A percentile compares a stretch with the other conserved stretches of the same genome.
phyloP scores from a whole-genome alignment of 352 stramenopile species.

The Globisporangium sylvaticum region DNA sequence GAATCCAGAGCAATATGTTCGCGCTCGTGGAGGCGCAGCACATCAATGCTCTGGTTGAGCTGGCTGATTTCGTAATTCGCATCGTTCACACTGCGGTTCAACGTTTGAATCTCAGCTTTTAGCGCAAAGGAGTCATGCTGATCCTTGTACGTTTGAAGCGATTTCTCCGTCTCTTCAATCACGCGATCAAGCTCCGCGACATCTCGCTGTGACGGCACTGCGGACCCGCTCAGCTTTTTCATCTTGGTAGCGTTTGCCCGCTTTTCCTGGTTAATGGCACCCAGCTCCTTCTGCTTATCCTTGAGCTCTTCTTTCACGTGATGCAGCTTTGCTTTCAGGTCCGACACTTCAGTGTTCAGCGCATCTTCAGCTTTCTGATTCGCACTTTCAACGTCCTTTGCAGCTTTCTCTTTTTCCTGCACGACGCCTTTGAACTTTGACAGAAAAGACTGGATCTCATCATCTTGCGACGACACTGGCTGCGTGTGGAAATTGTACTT shows the following conservation, averaged over 20 bases:
- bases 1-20: conserved; percentile 50
- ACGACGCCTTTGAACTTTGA: conserved; percentile 44
- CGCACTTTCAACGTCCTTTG: conserved; percentile 33
- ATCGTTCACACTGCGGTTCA: conserved; percentile 40
- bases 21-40: conserved; percentile 46
- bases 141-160: conserved; percentile 36
- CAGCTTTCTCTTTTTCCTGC: conserved; percentile 31
- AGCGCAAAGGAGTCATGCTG: conserved; percentile 34
- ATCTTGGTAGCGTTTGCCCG: conserved; percentile 29
- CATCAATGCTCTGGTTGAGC: conserved; percentile 48
- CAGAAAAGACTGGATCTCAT: conserved; percentile 52
- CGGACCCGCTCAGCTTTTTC: conserved; percentile 31
- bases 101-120: conserved; percentile 41
- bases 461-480: conserved; percentile 42
- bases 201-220: conserved; percentile 44
- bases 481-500: conserved; percentile 62
- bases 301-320: conserved; percentile 46
- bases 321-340: conserved; percentile 50
- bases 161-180: conserved; percentile 43
- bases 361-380: conserved; percentile 43
- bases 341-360: conserved; percentile 40
- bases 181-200: conserved; percentile 40
- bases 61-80: conserved; percentile 36
- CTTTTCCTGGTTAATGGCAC: conserved; percentile 41
- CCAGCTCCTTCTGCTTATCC: conserved; percentile 38